A percentile compares a stretch with the other conserved stretches of the same genome.
These are phyloP conservation scores for Fusarium continuum DNA, from an alignment of 2,329 filamentous ascomycete species.

Conservation along the genomic window DNA sequence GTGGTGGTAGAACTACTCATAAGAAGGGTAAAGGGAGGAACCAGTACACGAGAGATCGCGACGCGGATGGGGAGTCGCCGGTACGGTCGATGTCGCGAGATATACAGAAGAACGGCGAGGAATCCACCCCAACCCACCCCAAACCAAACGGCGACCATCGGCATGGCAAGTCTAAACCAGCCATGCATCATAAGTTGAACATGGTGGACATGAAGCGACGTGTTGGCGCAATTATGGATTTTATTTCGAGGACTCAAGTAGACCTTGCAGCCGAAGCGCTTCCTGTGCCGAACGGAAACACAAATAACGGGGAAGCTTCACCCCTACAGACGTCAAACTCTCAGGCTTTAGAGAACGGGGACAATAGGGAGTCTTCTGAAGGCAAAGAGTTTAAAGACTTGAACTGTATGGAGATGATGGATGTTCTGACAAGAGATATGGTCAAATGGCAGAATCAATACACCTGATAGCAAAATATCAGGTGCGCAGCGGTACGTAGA, in stretches of 20 bases:
- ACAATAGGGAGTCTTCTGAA: slow-evolving; percentile 35
- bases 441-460: slow-evolving; percentile 87
- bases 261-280: slow-evolving; percentile 77
- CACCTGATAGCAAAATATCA: slow-evolving; percentile 43
- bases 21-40: slow-evolving; percentile 79
- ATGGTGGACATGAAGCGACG: slow-evolving; percentile 90
- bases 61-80: slow-evolving; percentile 66
- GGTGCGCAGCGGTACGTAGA: not conserved
- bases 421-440: slow-evolving; percentile 79
- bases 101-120: slow-evolving; percentile 52
- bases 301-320: slow-evolving; percentile 52
- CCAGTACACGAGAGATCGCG: slow-evolving; percentile 82
- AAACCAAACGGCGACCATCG: slow-evolving; percentile 60
- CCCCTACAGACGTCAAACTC: slow-evolving; percentile 50
- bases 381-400: slow-evolving; percentile 75
- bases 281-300: slow-evolving; percentile 54
- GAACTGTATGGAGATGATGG: slow-evolving; percentile 89
- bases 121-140: slow-evolving; percentile 46
- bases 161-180: slow-evolving; percentile 60
- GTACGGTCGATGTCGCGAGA: slow-evolving; percentile 64
- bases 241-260: slow-evolving; percentile 87
- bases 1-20: slow-evolving; percentile 65
- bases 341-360: slow-evolving; percentile 39
- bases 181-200: slow-evolving; percentile 73
- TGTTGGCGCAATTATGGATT: slow-evolving; percentile 85